These are phyloP conservation scores for Stylonectria norvegica DNA, from an alignment of 2,329 filamentous ascomycete genomes.

Conservation along the genomic window DNA sequence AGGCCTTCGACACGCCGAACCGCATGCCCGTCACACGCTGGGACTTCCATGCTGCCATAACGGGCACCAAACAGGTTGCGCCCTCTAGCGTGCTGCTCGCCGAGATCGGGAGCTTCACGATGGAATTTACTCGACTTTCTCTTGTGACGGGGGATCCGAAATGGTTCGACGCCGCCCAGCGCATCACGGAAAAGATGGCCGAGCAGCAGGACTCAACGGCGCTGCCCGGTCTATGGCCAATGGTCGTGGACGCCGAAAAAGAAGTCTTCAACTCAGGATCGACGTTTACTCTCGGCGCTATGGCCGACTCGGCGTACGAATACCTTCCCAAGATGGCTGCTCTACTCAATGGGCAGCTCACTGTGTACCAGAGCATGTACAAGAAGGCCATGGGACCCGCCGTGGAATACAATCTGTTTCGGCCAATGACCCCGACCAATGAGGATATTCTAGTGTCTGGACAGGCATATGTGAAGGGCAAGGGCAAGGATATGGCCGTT, in stretches of 20 bases:
- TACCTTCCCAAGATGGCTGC: slow-evolving; percentile 87
- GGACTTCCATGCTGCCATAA: slow-evolving; percentile 38
- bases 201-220: slow-evolving; percentile 61
- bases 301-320: slow-evolving; percentile 63
- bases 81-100: slow-evolving; percentile 42
- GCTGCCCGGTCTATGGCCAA: slow-evolving; percentile 71
- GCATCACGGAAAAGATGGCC: slow-evolving; percentile 65
- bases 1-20: slow-evolving; percentile 65
- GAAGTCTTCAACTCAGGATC: slow-evolving; percentile 21
- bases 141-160: slow-evolving; percentile 70
- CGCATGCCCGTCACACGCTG: slow-evolving; percentile 57
- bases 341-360: slow-evolving; percentile 53
- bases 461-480: slow-evolving; percentile 25
- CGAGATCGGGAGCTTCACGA: slow-evolving; percentile 59
- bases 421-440: slow-evolving; percentile 55
- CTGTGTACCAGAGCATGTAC: slow-evolving; percentile 57
- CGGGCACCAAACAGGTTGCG: slow-evolving; percentile 25
- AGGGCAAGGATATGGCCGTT: slow-evolving; percentile 13
- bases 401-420: slow-evolving; percentile 57
- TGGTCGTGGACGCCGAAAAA: slow-evolving; percentile 22
- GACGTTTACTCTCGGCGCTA: slow-evolving; percentile 48
- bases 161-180: slow-evolving; percentile 69
- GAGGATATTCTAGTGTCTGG: slow-evolving; percentile 55
- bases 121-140: slow-evolving; percentile 71
- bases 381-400: slow-evolving; percentile 52